Evolutionary conservation across 495 filamentous ascomycete species (phyloP), one percentile per base, ranked within the genome.

Genomic region (Chaetomidium leptoderma): DNA sequence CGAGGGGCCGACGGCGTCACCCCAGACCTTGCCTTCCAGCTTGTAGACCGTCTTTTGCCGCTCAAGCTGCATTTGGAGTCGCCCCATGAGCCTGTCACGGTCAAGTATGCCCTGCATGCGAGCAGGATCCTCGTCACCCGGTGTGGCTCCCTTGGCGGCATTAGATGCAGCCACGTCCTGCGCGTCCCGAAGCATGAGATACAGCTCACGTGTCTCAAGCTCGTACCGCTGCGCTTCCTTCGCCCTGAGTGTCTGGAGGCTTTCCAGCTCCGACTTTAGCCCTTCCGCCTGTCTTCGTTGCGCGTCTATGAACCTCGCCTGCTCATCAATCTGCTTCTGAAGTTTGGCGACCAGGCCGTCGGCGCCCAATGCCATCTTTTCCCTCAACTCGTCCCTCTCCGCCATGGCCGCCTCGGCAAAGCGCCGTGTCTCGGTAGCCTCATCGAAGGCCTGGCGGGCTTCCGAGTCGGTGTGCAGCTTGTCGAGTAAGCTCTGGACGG

Each of bases 41-140:
- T 97, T 96, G 74, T 91, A 96, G 69, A 97, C 91, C 5, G 93
- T 97, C 80, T 98, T 98, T 61, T 95, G 92, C 44, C 95, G 78
- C 73, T 97, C 93, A 17, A 98, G 82, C 70, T 97, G 93, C 74
- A 87, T 92, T 70, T 96, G 92, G 40, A 98, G 80, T 27, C 91
- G 83, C 62, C 88, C 86, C 87, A 98, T 93, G 55, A 98, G 83
- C 68, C 78, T 86, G 61, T 97, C 90, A 7, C 93, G 85, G 66
- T 97, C 91, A 54, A 98, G 74, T 56, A 98, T 97, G 53, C 93
- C 93, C 66, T 88, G 82, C 89, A 92, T 91, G 47, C 87, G 87
- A 40, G 83, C 79, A 9, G 91, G 85, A 66, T 88, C 84, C 4
- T 80, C 78, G 9, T 83, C 80, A 33, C 74, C 79, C 16, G 82